These are phyloP conservation scores for Colletotrichum karsti DNA, from an alignment of 2,329 filamentous ascomycete species.

Conservation along the genomic window DNA sequence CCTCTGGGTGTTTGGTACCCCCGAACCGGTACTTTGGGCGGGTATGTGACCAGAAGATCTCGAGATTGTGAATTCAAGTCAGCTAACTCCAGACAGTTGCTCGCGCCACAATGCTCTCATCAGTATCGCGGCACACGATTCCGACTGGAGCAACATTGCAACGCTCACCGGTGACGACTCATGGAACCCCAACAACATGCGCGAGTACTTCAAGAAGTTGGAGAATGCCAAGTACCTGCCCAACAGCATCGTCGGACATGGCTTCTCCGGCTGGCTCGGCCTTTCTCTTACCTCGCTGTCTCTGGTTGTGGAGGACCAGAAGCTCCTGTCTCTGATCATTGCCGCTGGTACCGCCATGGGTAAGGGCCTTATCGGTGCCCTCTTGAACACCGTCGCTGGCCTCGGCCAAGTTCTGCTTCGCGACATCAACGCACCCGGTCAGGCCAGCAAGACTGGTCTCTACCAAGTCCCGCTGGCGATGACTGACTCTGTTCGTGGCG, in stretches of 20 bases:
- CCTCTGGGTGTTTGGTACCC: slow-evolving; percentile 46
- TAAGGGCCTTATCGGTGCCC: slow-evolving; percentile 27
- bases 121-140: slow-evolving; percentile 63
- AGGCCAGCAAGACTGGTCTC: slow-evolving; percentile 4
- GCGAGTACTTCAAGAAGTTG: slow-evolving; percentile 63
- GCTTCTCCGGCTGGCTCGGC: slow-evolving; percentile 61
- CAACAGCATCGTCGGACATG: slow-evolving; percentile 48
- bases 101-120: slow-evolving; percentile 70
- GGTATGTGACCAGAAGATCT: slow-evolving; percentile 35
- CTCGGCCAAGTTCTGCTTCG: slow-evolving; percentile 36
- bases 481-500: slow-evolving; percentile 6
- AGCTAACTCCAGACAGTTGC: background rate
- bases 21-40: slow-evolving; percentile 53
- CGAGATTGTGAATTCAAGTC: background rate
- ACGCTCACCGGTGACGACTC: slow-evolving; percentile 66
- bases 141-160: slow-evolving; percentile 67
- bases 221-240: slow-evolving; percentile 64
- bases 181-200: slow-evolving; percentile 67
- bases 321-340: slow-evolving; percentile 33
- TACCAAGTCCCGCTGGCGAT: slow-evolving; percentile 13
- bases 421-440: slow-evolving; percentile 34
- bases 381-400: slow-evolving; percentile 32
- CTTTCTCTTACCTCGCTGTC: slow-evolving; percentile 13
- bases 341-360: slow-evolving; percentile 37
- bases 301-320: slow-evolving; percentile 18